Evolutionary conservation across 2,329 filamentous ascomycete genomes (phyloP), one percentile per base, ranked within the genome.

Genomic region (Pseudogymnoascus sp.): DNA sequence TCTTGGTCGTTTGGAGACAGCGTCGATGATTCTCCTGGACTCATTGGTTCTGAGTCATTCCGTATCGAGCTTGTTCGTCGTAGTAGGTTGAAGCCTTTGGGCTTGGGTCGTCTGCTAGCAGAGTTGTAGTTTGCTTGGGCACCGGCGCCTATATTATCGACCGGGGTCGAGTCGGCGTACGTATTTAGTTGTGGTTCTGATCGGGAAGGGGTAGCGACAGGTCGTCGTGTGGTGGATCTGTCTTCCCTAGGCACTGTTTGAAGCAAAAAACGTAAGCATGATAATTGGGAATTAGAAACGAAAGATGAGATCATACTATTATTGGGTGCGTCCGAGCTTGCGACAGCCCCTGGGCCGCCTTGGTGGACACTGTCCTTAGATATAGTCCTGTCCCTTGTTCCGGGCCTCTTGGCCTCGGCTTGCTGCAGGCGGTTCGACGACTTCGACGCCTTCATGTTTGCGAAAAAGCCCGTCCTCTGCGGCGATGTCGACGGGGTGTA

Each of bases 361-460:
- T 70, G 51, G 62, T 60, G 29, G 71, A 51, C 45, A 51, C 45
- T 51, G 23, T 51, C 45, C 45, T 29, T 51, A 8, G 71, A 72
- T 69, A 72, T 71, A 62, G 65, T 69, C 61, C 34, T 60, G 5
- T 73, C 71, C 63, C 77, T 73, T 26, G 73, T 66, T 37, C 71
- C 68, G 61, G 74, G 73, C 61, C 74, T 71, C 36, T 69, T 69
- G 31, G 72, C 72, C 51, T 71, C 63, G 39, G 71, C 23, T 74
- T 76, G 59, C 74, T 73, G 64, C 69, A 74, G 40, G 70, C 77
- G 77, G 47, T 73, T 77, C 5, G 78, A 77, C 29, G 78, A 79
- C 65, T 78, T 80, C 5, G 76, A 75, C 10, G 77, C 77, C 63
- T 77, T 75, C 64, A 79, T 76, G 67, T 81, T 81, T 47, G 76